Conservation (phyloP, 768 basidiomycete species). For the Podaxis sp. region DNA sequence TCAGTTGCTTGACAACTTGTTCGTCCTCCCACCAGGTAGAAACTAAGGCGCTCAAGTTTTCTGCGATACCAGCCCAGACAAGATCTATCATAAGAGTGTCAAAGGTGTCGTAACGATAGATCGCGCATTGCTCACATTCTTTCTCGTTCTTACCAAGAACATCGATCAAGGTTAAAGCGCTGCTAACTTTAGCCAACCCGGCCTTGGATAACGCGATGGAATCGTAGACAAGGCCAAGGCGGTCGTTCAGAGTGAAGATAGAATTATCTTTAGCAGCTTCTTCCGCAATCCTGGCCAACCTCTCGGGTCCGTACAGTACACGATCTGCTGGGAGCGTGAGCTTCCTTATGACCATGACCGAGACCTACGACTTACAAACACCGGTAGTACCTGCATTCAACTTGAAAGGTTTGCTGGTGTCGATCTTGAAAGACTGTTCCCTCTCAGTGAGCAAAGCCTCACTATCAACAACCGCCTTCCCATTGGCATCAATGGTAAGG, state of each 20-base stretch:
- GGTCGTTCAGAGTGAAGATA: slow-evolving; percentile 78
- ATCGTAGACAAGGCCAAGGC: slow-evolving; percentile 88
- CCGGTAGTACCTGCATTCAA: slow-evolving; percentile 88
- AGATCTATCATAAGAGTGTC: slow-evolving; percentile 51
- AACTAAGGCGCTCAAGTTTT: slow-evolving; percentile 52
- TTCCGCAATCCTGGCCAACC: slow-evolving; percentile 72
- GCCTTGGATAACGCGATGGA: slow-evolving; percentile 78
- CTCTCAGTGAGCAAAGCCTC: slow-evolving; percentile 65
- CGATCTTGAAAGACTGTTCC: slow-evolving; percentile 65
- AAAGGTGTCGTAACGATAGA: neutral
- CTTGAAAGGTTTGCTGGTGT: slow-evolving; percentile 80
- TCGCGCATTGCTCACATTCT: slow-evolving; percentile 56
- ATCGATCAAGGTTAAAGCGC: slow-evolving; percentile 71
- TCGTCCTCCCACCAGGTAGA: slow-evolving; percentile 85
- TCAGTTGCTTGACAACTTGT: slow-evolving; percentile 49
- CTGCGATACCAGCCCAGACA: slow-evolving; percentile 75
- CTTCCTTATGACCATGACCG: slow-evolving; percentile 3
- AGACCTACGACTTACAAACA: slow-evolving; percentile 62
- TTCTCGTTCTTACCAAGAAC: slow-evolving; percentile 64
- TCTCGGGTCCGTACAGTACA: slow-evolving; percentile 80
- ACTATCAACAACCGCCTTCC: slow-evolving; percentile 60
- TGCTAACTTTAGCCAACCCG: slow-evolving; percentile 78
- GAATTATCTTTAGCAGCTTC: slow-evolving; percentile 72
- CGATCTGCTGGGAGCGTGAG: slow-evolving; percentile 53
- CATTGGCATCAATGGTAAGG: slow-evolving; percentile 57